Evolutionary conservation across 768 basidiomycete genomes (phyloP).

Genomic region (Cystofilobasidium bisporidii): DNA sequence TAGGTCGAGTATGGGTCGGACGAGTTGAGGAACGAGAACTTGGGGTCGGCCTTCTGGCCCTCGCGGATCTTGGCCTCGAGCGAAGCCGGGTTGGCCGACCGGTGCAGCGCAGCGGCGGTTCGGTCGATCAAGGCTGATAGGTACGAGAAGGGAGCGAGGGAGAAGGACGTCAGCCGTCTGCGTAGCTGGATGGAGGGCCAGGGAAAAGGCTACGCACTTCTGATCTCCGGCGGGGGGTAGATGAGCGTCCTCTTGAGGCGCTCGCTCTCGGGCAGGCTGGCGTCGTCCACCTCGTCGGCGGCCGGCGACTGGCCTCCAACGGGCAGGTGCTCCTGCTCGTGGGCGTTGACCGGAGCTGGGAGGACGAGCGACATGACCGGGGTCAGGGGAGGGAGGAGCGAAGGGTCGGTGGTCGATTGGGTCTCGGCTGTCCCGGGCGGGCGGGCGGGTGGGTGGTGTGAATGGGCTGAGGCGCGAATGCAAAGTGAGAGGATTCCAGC

Average conservation of each 20-base stretch:
- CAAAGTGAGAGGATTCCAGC: too few relatives aligned
- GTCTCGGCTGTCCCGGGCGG: too few relatives aligned
- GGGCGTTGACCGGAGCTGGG: slow-evolving; percentile 37
- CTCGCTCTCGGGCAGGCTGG: slow-evolving; percentile 41
- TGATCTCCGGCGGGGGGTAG: slow-evolving; percentile 90
- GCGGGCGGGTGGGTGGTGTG: background rate
- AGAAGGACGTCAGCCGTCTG: slow-evolving; percentile 11
- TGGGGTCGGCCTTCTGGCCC: slow-evolving; percentile 88
- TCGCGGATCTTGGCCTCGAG: slow-evolving; percentile 97
- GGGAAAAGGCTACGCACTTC: too few relatives aligned
- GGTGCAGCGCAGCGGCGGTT: slow-evolving; percentile 81
- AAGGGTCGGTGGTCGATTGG: background rate
- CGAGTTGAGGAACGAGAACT: slow-evolving; percentile 97
- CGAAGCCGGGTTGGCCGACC: slow-evolving; percentile 81
- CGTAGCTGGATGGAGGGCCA: too few relatives aligned
- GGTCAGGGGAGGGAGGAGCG: background rate
- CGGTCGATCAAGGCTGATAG: slow-evolving; percentile 79
- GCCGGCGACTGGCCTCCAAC: slow-evolving; percentile 33
- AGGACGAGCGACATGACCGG: slow-evolving; percentile 35
- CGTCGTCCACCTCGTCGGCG: slow-evolving; percentile 44
- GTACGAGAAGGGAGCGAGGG: slow-evolving; percentile 24
- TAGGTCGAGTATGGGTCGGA: slow-evolving; percentile 97
- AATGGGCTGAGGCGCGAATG: background rate
- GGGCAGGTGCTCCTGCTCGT: slow-evolving; percentile 26
- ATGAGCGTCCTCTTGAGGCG: slow-evolving; percentile 73